Conservation (phyloP, 169 alveolate genomes). For the Neospora caninum region DNA sequence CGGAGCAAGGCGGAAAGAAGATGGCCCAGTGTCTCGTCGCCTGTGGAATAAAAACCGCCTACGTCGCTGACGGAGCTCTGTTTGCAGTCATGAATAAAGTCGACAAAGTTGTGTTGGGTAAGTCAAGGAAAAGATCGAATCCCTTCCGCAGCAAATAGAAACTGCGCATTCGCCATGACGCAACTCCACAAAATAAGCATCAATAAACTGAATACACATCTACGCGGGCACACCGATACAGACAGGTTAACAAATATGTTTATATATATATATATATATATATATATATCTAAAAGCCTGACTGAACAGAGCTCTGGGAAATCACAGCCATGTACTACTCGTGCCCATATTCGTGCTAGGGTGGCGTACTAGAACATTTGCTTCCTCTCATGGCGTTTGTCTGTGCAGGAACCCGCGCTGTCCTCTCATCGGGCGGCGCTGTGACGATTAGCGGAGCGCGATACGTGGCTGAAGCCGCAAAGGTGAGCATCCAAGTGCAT, state of each 20-base stretch:
- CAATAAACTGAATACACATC: neutral
- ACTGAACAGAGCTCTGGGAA: neutral
- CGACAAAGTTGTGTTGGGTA: slow-evolving; percentile 37
- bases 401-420: slow-evolving; percentile 34
- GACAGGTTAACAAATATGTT: neutral
- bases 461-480: slow-evolving; percentile 46
- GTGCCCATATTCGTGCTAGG: no score
- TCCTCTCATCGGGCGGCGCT: slow-evolving; percentile 40
- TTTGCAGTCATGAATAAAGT: slow-evolving; percentile 37
- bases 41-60: slow-evolving; percentile 2
- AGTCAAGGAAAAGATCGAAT: neutral
- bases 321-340: no score
- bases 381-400: neutral
- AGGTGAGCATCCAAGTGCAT: neutral
- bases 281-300: neutral
- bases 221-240: neutral
- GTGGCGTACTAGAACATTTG: no score
- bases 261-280: neutral
- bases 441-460: slow-evolving; percentile 43
- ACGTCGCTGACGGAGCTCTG: slow-evolving; percentile 40
- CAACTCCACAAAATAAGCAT: no score
- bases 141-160: neutral
- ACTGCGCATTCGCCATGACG: neutral
- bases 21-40: slow-evolving; percentile 21
- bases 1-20: slow-evolving; percentile 46